These are phyloP conservation scores for Asterionellopsis glacialis DNA, from an alignment of 108 stramenopile genomes.

Conservation along the genomic window DNA sequence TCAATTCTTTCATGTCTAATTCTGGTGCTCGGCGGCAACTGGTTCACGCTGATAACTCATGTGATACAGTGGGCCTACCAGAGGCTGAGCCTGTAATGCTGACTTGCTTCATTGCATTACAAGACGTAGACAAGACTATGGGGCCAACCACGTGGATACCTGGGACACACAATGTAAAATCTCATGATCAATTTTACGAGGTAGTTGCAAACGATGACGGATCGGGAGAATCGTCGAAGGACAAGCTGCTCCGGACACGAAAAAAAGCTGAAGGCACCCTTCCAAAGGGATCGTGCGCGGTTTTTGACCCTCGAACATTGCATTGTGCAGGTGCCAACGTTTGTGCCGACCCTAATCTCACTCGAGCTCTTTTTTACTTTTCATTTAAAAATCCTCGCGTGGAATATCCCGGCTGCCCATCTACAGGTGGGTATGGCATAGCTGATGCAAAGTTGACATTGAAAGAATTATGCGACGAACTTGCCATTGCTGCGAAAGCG, in stretches of 20 bases:
- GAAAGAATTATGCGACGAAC: background rate
- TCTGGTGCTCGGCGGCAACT: constrained; percentile 76
- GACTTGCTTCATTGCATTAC: constrained; percentile 81
- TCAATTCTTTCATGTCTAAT: constrained; percentile 65
- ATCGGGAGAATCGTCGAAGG: constrained; percentile 41
- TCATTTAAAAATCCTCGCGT: constrained; percentile 23
- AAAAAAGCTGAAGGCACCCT: constrained; percentile 55
- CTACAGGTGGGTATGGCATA: background rate
- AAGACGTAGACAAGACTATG: constrained; percentile 71
- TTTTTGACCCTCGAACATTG: constrained; percentile 72
- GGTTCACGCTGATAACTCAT: constrained; percentile 79
- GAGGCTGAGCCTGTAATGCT: constrained; percentile 46
- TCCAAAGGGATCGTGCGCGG: constrained; percentile 63
- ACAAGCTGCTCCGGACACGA: constrained; percentile 39
- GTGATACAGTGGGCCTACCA: constrained; percentile 5
- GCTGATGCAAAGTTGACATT: background rate
- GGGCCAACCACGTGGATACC: constrained; percentile 81
- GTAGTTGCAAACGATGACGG: constrained; percentile 39
- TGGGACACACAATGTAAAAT: constrained; percentile 47
- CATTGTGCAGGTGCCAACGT: constrained; percentile 74
- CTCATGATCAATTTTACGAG: constrained; percentile 48
- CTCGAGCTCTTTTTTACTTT: constrained; percentile 35
- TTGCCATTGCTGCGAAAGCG: background rate
- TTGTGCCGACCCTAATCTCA: background rate
- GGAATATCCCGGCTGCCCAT: constrained; percentile 25